Percentiles rank a stretch among this genome's conserved stretches.
Conservation (phyloP, 129 eudicot species). For the Ambrosia artemisiifolia region DNA sequence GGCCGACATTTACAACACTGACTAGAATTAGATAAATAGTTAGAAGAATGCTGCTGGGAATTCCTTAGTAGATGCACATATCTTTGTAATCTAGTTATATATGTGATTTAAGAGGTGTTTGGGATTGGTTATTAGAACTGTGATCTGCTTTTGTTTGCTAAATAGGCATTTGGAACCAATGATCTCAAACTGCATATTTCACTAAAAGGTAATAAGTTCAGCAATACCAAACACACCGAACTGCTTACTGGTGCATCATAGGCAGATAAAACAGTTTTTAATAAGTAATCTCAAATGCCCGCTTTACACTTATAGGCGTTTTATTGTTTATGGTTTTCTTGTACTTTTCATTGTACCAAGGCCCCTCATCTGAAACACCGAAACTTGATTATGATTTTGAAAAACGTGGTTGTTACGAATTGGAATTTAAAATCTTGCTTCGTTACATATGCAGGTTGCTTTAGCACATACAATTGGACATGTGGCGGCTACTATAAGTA, state of each 20-base stretch:
- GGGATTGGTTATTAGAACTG: not conserved
- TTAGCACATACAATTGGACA: slow-evolving; percentile 67
- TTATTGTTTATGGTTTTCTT: not conserved
- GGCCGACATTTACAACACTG: too few species aligned
- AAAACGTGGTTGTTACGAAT: not conserved
- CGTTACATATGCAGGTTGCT: slow-evolving; percentile 39
- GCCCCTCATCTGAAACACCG: not conserved
- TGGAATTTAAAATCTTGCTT: not conserved
- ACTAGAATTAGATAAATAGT: not conserved
- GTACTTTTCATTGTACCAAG: not conserved
- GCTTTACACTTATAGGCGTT: not conserved
- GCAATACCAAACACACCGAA: not conserved
- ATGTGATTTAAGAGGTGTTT: not conserved
- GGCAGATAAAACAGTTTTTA: not conserved
- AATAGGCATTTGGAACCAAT: not conserved
- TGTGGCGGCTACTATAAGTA: slow-evolving; percentile 64
- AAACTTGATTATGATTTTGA: not conserved
- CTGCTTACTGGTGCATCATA: not conserved
- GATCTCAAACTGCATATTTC: not conserved
- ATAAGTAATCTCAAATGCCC: not conserved
- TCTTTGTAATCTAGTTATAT: not conserved
- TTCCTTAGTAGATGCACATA: not conserved
- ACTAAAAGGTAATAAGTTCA: not conserved
- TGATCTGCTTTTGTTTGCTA: not conserved
- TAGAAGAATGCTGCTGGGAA: not conserved